Evolutionary conservation across 176 grass and related monocot genomes (phyloP).

Genomic region (Elymus sibiricus): DNA sequence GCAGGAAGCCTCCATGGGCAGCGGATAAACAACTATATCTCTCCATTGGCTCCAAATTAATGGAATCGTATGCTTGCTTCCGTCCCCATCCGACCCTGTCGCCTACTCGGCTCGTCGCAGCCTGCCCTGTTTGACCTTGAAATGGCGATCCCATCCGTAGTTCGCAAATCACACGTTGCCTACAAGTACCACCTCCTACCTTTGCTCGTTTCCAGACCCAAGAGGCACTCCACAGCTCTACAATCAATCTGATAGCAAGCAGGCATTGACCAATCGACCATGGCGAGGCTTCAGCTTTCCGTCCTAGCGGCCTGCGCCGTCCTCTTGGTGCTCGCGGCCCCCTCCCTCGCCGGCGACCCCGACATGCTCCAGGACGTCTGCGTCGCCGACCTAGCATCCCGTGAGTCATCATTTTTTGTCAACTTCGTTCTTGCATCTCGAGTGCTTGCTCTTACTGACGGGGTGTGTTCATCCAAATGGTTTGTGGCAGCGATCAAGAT

Average conservation of each 20-base stretch:
- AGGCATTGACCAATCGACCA: not conserved
- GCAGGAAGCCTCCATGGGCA: not conserved
- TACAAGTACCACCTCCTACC: not conserved
- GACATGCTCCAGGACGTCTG: conserved; percentile 90
- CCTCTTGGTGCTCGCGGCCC: conserved; percentile 14
- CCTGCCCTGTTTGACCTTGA: not conserved
- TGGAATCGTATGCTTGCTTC: not conserved
- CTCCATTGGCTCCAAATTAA: not conserved
- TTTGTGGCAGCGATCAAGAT: conserved; percentile 51
- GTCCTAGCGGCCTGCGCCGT: conserved; percentile 23
- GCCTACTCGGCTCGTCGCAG: too few relatives aligned
- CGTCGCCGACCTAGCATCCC: conserved; percentile 47
- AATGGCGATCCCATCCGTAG: not conserved
- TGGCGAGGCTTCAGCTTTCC: conserved; percentile 28
- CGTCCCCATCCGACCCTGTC: not conserved
- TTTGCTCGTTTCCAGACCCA: too few relatives aligned
- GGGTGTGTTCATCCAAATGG: not conserved
- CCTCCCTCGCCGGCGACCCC: conserved; percentile 41
- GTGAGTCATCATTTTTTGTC: conserved; percentile 32
- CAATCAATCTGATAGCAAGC: not conserved
- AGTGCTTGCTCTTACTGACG: not conserved
- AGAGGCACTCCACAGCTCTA: not conserved
- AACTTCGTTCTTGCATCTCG: not conserved
- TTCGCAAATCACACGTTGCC: not conserved
- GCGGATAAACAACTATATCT: conserved; percentile 19